phyloP scores from a whole-genome alignment of 148 eudicot genomes.

The Pouteria glomerata region DNA sequence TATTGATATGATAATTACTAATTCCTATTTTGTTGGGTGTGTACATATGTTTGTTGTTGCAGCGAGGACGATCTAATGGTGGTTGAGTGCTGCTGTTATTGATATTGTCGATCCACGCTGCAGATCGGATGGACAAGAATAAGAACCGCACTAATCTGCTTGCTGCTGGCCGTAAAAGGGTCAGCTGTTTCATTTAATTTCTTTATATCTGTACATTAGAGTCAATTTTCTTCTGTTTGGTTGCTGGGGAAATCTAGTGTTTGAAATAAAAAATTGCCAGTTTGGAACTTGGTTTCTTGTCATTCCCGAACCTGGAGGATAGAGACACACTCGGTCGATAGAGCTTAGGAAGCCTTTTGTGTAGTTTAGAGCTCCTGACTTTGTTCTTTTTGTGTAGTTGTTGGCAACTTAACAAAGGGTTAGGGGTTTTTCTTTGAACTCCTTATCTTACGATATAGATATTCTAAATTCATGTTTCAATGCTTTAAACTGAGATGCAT shows the following conservation, averaged over 20 bases:
- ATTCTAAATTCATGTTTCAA: background rate
- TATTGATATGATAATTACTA: background rate
- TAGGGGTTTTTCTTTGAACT: background rate
- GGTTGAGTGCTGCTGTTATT: background rate
- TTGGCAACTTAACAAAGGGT: background rate
- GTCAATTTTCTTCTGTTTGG: background rate
- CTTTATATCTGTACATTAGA: background rate
- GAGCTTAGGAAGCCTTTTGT: background rate
- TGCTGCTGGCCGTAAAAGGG: conserved; percentile 95
- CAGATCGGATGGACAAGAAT: conserved; percentile 57
- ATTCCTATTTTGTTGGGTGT: background rate
- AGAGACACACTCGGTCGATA: background rate
- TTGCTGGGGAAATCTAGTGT: conserved; percentile 3
- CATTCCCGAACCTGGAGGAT: background rate
- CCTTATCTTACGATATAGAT: background rate
- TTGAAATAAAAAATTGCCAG: background rate
- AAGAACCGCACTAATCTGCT: conserved; percentile 89
- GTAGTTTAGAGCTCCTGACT: background rate
- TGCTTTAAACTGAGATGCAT: background rate
- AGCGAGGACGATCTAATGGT: conserved; percentile 6
- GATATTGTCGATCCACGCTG: background rate
- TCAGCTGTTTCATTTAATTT: conserved; percentile 6
- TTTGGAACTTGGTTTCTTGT: background rate
- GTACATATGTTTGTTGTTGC: no score
- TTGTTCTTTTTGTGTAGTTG: background rate